phyloP scores from a whole-genome alignment of 2,329 filamentous ascomycete genomes.

The Fusarium brachygibbosum region DNA sequence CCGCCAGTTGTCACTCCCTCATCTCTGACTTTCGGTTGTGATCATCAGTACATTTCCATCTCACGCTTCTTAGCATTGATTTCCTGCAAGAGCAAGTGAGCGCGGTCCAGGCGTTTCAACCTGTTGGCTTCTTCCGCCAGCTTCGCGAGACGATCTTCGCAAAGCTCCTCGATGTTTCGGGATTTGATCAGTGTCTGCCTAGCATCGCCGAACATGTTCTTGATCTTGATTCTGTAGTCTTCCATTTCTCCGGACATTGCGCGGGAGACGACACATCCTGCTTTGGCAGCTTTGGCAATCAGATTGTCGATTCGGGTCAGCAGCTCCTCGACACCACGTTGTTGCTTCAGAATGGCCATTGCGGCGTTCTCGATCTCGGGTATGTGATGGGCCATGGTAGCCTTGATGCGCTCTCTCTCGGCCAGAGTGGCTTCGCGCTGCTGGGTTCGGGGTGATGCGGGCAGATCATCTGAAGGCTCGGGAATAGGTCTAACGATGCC shows the following conservation, averaged over 20 bases:
- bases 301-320: slow-evolving; percentile 7
- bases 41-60: background rate
- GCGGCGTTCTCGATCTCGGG: slow-evolving; percentile 1
- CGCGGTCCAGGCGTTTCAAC: slow-evolving; percentile 16
- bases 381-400: background rate
- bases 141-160: slow-evolving; percentile 2
- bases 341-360: background rate
- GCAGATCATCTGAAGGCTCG: background rate
- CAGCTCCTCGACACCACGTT: background rate
- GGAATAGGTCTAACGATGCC: background rate
- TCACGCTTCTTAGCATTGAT: background rate
- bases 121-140: slow-evolving; percentile 21
- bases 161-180: background rate
- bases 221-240: slow-evolving; percentile 11
- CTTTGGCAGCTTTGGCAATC: background rate
- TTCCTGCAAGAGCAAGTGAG: background rate
- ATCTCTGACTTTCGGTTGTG: background rate
- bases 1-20: background rate
- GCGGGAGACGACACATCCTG: background rate
- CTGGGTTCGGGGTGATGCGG: slow-evolving; percentile 13
- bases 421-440: slow-evolving; percentile 3
- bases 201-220: background rate
- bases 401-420: slow-evolving; percentile 22
- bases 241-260: slow-evolving; percentile 13
- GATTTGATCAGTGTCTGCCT: background rate